Evolutionary conservation across 176 grass and related monocot genomes (phyloP).

Genomic region (Coix lacrymajobi): DNA sequence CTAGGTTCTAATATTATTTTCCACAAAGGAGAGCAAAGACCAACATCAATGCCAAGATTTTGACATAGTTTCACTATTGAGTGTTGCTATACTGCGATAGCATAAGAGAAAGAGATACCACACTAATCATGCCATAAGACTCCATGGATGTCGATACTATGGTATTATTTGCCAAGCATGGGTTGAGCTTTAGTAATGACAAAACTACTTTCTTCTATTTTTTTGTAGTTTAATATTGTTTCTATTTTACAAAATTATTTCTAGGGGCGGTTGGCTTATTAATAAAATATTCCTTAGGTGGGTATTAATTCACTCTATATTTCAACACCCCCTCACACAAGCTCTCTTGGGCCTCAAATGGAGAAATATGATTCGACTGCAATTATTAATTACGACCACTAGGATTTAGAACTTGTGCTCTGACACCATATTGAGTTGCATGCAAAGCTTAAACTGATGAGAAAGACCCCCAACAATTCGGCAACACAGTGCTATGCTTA

Average conservation of each 20-base stretch:
- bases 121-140: background rate
- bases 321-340: too few species aligned
- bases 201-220: background rate
- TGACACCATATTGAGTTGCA: too few species aligned
- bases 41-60: background rate
- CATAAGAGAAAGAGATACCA: background rate
- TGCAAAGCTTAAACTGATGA: too few species aligned
- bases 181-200: background rate
- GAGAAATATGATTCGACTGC: too few species aligned
- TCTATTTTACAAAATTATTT: background rate
- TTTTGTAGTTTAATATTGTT: background rate
- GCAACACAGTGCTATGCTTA: too few species aligned
- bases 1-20: background rate
- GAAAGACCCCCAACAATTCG: too few species aligned
- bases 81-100: background rate
- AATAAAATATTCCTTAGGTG: too few species aligned
- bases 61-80: background rate
- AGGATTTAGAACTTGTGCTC: too few species aligned
- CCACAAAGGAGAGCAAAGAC: background rate
- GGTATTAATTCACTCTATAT: too few species aligned
- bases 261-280: background rate
- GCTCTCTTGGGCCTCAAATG: too few species aligned
- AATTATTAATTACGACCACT: too few species aligned
- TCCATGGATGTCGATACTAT: background rate
- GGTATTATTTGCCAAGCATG: background rate